Evolutionary conservation across 2,329 filamentous ascomycete species (phyloP).

Genomic region (Teratosphaeria gauchensis): DNA sequence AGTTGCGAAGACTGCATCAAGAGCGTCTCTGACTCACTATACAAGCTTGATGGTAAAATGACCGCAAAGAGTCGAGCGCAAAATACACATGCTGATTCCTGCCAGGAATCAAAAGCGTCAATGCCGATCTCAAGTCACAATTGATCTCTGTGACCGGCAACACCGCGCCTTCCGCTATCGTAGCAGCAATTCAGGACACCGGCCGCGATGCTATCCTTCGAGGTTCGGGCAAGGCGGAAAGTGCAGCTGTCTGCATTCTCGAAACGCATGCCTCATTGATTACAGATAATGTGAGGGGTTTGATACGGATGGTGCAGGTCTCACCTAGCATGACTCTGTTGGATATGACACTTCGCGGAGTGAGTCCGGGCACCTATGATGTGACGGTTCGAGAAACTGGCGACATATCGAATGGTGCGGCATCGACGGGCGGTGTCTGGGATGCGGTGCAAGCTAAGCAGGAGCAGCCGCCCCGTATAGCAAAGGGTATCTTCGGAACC

Average conservation of each 20-base stretch:
- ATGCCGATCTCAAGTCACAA: constrained; percentile 74
- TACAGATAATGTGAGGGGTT: constrained; percentile 62
- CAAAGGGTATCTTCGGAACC: constrained; percentile 60
- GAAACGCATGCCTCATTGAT: constrained; percentile 64
- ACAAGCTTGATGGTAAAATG: constrained; percentile 56
- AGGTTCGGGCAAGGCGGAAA: constrained; percentile 75
- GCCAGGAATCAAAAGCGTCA: constrained; percentile 68
- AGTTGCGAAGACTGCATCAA: constrained; percentile 84
- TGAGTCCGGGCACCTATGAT: constrained; percentile 70
- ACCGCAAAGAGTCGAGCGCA: background rate
- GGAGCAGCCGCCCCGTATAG: constrained; percentile 35
- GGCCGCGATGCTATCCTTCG: constrained; percentile 90
- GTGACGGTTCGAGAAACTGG: constrained; percentile 80
- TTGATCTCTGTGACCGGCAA: constrained; percentile 79
- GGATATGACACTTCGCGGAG: constrained; percentile 76
- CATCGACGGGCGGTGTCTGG: constrained; percentile 78
- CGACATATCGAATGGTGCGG: constrained; percentile 75
- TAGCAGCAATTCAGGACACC: constrained; percentile 77
- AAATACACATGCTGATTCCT: background rate
- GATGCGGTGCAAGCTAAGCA: constrained; percentile 40
- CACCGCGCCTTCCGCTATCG: constrained; percentile 82
- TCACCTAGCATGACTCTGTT: constrained; percentile 67
- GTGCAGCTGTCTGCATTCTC: constrained; percentile 87
- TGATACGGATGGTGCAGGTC: constrained; percentile 91
- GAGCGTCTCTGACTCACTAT: constrained; percentile 69